Base-by-base conservation (phyloP, 371 early-diverging fungal species). In the Funneliformis caledonium region DNA sequence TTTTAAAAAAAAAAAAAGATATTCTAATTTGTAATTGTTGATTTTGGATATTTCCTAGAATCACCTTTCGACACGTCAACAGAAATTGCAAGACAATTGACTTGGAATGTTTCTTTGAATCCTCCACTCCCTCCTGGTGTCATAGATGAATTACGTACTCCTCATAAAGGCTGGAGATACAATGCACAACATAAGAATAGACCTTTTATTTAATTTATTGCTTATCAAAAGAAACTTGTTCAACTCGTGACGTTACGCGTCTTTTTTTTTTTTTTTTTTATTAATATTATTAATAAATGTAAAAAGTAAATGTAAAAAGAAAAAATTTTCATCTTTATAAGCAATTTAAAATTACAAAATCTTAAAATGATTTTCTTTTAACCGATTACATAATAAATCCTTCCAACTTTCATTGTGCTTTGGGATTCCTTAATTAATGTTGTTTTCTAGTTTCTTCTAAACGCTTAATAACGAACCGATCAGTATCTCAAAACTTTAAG, bases 401-500 rank as follows among this genome's bases (percentile, higher is more conserved):
- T 56, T 56, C 56, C 56, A 52, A 52, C 14, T 14, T 52, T 50
- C 50, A 50, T 50, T 50, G 11, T 12, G 14, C 50, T 16, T 56
- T 56, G 4, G 16, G 37, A 56, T 6, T 19, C 6, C 16, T 52
- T 16, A 52, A 5, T 19, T 56, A 69, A 69, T 43, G 67, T 65
- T 78, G 8, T 26, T 79, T 79, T 47, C 45, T 50, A 16, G 8
- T 65, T 48, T 79, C 70, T 50, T 93, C 92, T 79, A 94, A 83
- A 67, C 90, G 89, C 82, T 89, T 90, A 70, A 94, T 91, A 78
- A 94, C 91, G 83, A 92, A 88, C 81, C 92, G 82, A 83, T 90
- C 90, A 81, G 93, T 91, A 85, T 95, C 95, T 56, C 94, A 86
- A 85, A 95, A 95, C 75, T 94, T 91, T 92, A 19, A 95, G 94